Evolutionary conservation across 2,329 filamentous ascomycete species (phyloP), one percentile per base, ranked within the genome.

Genomic region (Paraconiothyrium brasiliense): DNA sequence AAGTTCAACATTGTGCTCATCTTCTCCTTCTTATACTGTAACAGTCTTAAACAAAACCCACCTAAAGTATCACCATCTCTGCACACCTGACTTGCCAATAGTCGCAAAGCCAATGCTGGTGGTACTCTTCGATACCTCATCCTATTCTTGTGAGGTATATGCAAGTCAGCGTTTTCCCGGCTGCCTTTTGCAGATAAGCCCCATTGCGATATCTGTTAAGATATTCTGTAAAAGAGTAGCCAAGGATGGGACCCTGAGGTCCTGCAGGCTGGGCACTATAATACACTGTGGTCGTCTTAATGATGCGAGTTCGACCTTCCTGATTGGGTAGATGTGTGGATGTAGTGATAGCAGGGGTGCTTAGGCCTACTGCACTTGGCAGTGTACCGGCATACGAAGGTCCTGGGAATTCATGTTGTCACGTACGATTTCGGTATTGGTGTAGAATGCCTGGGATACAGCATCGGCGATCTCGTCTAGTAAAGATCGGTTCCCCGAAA

Each of bases 191-290:
- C 32, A 58, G 59, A 24, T 39, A 61, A 30, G 22, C 34, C 14
- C 27, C 14, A 54, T 54, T 30, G 34, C 44, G 46, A 54, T 47
- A 48, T 35, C 47, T 43, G 13, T 35, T 52, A 43, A 50, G 59
- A 50, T 47, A 39, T 22, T 34, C 46, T 11, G 30, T 50, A 51
- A 49, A 46, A 24, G 56, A 44, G 14, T 52, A 59, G 60, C 58
- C 43, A 59, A 58, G 56, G 24, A 52, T 47, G 43, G 22, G 37
- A 27, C 34, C 55, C 56, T 41, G 54, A 30, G 37, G 37, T 20
- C 13, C 16, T 39, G 51, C 50, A 48, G 44, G 43, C 60, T 62
- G 50, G 60, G 60, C 60, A 62, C 55, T 58, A 62, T 62, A 58
- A 24, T 47, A 11, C 43, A 51, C 54, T 14, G 39, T 41, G 22